A percentile compares a stretch with the other conserved stretches of the same genome.
Conservation (phyloP, 768 basidiomycete species). For the Agaricus bisporus region DNA sequence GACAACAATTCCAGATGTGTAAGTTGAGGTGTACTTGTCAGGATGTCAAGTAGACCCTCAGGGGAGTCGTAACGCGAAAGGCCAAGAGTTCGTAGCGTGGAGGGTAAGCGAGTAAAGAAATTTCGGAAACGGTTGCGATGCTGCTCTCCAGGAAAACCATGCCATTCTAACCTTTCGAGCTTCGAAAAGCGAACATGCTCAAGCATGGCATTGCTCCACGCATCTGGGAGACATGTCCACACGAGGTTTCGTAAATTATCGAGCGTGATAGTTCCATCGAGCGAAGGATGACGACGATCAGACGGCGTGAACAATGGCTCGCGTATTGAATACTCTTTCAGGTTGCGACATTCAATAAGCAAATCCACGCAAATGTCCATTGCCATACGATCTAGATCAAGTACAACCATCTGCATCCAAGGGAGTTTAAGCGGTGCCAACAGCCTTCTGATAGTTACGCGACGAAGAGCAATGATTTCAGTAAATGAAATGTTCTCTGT, state of each 20-base stretch:
- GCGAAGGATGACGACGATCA: conserved; percentile 7
- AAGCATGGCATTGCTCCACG: conserved; percentile 6
- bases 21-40: background rate
- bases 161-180: background rate
- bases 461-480: background rate
- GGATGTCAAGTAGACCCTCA: background rate
- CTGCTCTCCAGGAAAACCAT: conserved; percentile 4
- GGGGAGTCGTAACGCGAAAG: background rate
- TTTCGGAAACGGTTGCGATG: conserved; percentile 1
- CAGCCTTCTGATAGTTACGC: background rate
- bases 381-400: conserved; percentile 7
- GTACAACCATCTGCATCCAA: conserved; percentile 6
- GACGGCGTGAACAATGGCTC: conserved; percentile 5
- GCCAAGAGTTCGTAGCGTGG: background rate
- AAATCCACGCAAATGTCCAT: conserved; percentile 6
- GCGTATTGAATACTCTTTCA: conserved; percentile 4
- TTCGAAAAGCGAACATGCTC: background rate
- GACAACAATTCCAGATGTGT: background rate
- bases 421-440: conserved; percentile 6
- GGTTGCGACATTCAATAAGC: background rate
- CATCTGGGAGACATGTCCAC: conserved; percentile 4
- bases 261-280: conserved; percentile 4
- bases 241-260: background rate
- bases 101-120: background rate
- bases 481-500: background rate